These are phyloP conservation scores for Candida pseudoviswanathii DNA, from an alignment of 1,139 yeast genomes.

Conservation along the genomic window DNA sequence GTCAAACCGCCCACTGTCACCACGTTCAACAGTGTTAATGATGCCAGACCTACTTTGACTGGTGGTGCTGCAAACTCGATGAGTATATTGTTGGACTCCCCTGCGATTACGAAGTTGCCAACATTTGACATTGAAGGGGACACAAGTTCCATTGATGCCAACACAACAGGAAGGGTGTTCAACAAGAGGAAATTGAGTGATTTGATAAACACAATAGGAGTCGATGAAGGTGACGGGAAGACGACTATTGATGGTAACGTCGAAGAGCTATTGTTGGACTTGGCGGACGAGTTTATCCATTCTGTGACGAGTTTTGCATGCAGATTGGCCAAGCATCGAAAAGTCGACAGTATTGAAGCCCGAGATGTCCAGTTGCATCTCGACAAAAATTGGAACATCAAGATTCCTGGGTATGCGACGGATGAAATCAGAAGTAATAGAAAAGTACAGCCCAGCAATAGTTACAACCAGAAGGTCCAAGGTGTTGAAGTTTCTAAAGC, in stretches of 20 bases:
- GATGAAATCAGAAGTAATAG: slow-evolving; percentile 89
- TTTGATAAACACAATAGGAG: slow-evolving; percentile 78
- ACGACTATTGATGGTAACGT: slow-evolving; percentile 94
- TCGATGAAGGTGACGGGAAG: slow-evolving; percentile 87
- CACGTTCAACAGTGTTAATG: slow-evolving; percentile 48
- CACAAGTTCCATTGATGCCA: slow-evolving; percentile 27
- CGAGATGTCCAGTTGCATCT: slow-evolving; percentile 89
- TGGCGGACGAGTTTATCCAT: slow-evolving; percentile 94
- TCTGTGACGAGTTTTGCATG: slow-evolving; percentile 94
- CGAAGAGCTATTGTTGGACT: slow-evolving; percentile 83
- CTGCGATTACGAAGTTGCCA: slow-evolving; percentile 76
- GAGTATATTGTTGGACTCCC: slow-evolving; percentile 67
- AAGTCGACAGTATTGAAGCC: slow-evolving; percentile 82
- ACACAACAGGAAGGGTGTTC: slow-evolving; percentile 66
- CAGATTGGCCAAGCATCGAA: slow-evolving; percentile 93
- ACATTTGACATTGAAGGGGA: slow-evolving; percentile 61
- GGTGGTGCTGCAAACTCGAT: slow-evolving; percentile 79
- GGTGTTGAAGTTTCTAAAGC: slow-evolving; percentile 32
- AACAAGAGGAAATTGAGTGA: slow-evolving; percentile 89
- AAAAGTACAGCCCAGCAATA: slow-evolving; percentile 74
- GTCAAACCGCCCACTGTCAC: slow-evolving; percentile 68
- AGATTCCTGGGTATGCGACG: slow-evolving; percentile 92
- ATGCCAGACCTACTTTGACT: slow-evolving; percentile 75
- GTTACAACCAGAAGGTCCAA: slow-evolving; percentile 67
- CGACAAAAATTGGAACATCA: slow-evolving; percentile 94